Percentiles rank a stretch among this genome's conserved stretches.
Conservation (phyloP, 768 basidiomycete genomes). For the Scleroderma citrinum region DNA sequence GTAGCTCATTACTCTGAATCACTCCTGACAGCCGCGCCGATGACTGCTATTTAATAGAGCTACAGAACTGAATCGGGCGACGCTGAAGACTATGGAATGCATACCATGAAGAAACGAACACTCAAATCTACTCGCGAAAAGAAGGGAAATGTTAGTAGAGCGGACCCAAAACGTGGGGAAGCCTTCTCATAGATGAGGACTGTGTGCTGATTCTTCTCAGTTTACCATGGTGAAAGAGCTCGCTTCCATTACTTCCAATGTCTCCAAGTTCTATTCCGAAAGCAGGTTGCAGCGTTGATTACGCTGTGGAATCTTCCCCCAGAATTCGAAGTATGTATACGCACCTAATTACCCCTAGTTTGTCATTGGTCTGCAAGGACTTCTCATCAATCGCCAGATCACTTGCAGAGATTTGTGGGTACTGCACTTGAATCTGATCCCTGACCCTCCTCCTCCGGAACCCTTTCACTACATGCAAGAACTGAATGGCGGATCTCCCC, state of each 20-base stretch:
- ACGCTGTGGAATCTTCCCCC: conserved; percentile 64
- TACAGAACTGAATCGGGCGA: conserved; percentile 79
- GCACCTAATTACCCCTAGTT: not conserved
- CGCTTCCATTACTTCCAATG: conserved; percentile 80
- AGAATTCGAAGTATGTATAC: conserved; percentile 65
- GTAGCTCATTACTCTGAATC: conserved; percentile 34
- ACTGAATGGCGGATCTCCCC: conserved; percentile 11
- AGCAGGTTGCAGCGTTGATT: conserved; percentile 61
- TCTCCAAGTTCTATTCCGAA: conserved; percentile 73
- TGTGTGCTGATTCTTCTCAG: conserved; percentile 34
- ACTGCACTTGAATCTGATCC: conserved; percentile 58
- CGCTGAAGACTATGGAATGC: conserved; percentile 54
- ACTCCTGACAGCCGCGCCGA: not conserved
- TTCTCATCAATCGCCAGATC: conserved; percentile 36
- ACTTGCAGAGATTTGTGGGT: conserved; percentile 81
- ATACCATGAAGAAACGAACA: conserved; percentile 59
- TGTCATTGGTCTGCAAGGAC: too few species aligned
- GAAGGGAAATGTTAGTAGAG: conserved; percentile 43
- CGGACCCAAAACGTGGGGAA: conserved; percentile 53
- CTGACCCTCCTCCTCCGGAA: conserved; percentile 55
- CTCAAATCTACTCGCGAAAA: conserved; percentile 54
- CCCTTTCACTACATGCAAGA: conserved; percentile 46
- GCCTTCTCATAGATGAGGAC: not conserved
- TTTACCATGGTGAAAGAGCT: conserved; percentile 78
- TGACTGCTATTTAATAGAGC: conserved; percentile 40